A percentile compares a stretch with the other conserved stretches of the same genome.
These are phyloP conservation scores for Stentor roeselii DNA, from an alignment of 73 alveolate species.

Conservation along the genomic window DNA sequence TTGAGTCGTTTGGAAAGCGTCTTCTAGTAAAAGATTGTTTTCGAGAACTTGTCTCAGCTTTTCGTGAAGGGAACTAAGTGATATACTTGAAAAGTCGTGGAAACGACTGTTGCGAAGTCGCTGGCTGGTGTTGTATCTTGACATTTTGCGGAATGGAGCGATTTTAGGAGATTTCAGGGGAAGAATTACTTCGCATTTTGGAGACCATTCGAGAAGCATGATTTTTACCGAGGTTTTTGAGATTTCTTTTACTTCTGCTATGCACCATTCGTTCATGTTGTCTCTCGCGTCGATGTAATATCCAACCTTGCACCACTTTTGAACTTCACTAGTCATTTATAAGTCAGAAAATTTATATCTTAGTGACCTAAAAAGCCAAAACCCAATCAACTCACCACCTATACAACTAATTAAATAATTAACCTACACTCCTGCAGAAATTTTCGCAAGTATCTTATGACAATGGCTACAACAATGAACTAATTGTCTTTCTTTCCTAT, in stretches of 20 bases:
- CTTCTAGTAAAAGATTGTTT: background rate
- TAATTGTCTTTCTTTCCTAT: too few species aligned
- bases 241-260: slow-evolving; percentile 16
- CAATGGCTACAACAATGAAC: background rate
- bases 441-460: background rate
- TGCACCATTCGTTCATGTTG: slow-evolving; percentile 11
- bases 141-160: slow-evolving; percentile 4
- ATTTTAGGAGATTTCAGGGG: slow-evolving; percentile 20
- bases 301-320: slow-evolving; percentile 17
- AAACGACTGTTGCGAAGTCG: background rate
- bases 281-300: slow-evolving; percentile 4
- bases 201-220: background rate
- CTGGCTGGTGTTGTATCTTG: background rate
- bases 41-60: background rate
- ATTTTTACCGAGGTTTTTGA: background rate
- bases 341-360: too few species aligned
- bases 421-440: too few species aligned
- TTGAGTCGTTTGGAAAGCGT: slow-evolving; percentile 7
- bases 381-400: too few species aligned
- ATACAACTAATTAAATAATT: too few species aligned
- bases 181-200: background rate
- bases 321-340: background rate
- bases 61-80: background rate
- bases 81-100: background rate
- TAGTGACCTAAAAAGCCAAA: too few species aligned